Base-by-base conservation (phyloP, 495 filamentous ascomycete species). In the Aspergillus sclerotiicarbonarius region DNA sequence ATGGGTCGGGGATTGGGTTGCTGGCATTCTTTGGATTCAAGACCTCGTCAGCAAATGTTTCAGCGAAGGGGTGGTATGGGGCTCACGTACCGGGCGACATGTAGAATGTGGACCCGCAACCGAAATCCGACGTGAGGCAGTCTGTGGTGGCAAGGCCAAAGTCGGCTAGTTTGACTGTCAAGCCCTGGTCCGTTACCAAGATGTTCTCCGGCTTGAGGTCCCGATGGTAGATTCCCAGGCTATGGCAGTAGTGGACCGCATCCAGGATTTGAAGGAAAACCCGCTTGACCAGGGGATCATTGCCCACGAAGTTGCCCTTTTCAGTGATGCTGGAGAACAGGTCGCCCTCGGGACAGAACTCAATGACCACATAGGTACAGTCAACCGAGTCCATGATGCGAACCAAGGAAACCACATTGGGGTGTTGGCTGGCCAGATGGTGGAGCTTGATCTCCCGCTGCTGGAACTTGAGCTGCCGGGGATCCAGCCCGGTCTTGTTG, bases 191-290 rank as follows among this genome's bases (percentile, higher is more conserved):
- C 59, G 89, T 89, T 55, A 98, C 94, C 66, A 99, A 78, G 54
- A 99, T 90, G 75, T 99, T 98, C 79, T 99, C 94, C 33, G 94
- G 94, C 81, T 99, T 99, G 50, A 99, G 78, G 72, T 99, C 94
- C 73, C 94, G 84, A 73, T 98, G 94, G 80, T 96, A 99, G 64
- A 99, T 96, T 59, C 93, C 92, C 59, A 91, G 71, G 62, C 83
- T 83, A 76, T 99, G 94, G 83, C 94, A 98, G 71, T 91, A 88
- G 64, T 91, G 89, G 63, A 99, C 95, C 74, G 94, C 95, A 82
- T 97, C 91, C 84, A 99, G 76, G 69, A 98, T 90, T 73, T 99
- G 94, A 54, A 99, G 87, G 72, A 97, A 98, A 48, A 90, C 89
- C 53, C 80, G 81, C 75, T 87, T 92, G 82, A 87, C 91, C 76